Conservation (phyloP, 495 filamentous ascomycete species). For the Aspergillus sclerotioniger region DNA sequence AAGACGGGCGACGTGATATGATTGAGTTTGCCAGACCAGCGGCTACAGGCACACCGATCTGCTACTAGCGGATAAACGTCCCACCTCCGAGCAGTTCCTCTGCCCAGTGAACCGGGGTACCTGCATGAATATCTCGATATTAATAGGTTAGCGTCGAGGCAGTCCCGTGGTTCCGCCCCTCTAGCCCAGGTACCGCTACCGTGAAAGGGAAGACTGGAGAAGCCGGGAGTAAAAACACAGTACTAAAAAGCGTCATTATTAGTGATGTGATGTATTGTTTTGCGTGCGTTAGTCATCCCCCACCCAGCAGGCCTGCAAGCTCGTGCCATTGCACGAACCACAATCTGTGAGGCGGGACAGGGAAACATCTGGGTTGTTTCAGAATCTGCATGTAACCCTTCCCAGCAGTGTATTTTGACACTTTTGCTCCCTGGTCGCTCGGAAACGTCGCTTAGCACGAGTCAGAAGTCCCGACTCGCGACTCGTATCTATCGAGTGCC, state of each 20-base stretch:
- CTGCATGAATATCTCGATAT: constrained; percentile 7
- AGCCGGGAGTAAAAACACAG: neutral
- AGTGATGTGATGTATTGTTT: neutral
- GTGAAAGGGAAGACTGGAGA: neutral
- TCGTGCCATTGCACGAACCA: neutral
- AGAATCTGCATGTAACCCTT: constrained; percentile 21
- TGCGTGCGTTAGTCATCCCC: neutral
- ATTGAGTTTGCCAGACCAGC: constrained; percentile 6
- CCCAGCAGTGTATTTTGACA: constrained; percentile 5
- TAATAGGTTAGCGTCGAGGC: neutral
- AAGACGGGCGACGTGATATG: neutral
- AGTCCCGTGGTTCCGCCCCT: neutral
- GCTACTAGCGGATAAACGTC: neutral
- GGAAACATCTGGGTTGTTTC: constrained; percentile 13
- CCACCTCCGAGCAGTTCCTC: neutral
- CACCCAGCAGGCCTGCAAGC: neutral
- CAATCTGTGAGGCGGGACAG: neutral
- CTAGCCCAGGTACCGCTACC: neutral
- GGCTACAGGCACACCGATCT: constrained; percentile 6
- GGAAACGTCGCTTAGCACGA: neutral
- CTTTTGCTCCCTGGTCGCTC: neutral
- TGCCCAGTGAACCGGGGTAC: constrained; percentile 7
- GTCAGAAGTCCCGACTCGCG: neutral
- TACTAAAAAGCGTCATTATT: too few relatives aligned
- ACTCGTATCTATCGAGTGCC: too few relatives aligned